Evolutionary conservation across 148 eudicot genomes (phyloP).

Genomic region (Dysphania ambrosioides): DNA sequence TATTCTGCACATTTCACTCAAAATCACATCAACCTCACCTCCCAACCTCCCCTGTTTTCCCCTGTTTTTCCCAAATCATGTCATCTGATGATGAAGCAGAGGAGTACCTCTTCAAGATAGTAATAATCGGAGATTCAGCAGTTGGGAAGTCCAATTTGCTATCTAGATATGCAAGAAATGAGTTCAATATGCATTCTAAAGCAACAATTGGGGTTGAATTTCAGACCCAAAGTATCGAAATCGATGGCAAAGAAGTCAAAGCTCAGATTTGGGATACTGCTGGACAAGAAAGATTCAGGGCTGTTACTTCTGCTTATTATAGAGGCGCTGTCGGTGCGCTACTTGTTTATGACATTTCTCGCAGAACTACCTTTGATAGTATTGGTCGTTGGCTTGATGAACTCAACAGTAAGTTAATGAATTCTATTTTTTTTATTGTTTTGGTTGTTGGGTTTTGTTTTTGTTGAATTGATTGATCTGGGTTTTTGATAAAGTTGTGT

Average conservation of each 20-base stretch:
- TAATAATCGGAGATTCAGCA: conserved; percentile 62
- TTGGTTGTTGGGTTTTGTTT: not conserved
- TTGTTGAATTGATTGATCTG: conserved; percentile 11
- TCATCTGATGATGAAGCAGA: conserved; percentile 64
- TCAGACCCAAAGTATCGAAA: conserved; percentile 55
- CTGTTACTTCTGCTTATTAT: conserved; percentile 72
- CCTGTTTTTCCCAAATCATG: conserved; percentile 17
- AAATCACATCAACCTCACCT: not conserved
- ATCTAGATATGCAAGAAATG: conserved; percentile 52
- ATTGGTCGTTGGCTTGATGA: conserved; percentile 58
- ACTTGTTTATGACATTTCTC: conserved; percentile 53
- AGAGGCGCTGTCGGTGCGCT: conserved; percentile 75
- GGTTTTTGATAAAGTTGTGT: conserved; percentile 14
- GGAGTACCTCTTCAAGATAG: conserved; percentile 64
- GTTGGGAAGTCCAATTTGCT: conserved; percentile 60
- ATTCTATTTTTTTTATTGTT: not conserved
- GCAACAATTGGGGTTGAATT: conserved; percentile 67
- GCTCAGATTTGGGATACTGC: conserved; percentile 84
- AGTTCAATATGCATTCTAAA: conserved; percentile 54
- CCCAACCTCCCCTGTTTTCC: too few relatives aligned
- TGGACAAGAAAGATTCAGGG: conserved; percentile 63
- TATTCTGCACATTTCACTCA: not conserved
- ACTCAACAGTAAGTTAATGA: conserved; percentile 44
- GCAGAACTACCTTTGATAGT: conserved; percentile 55
- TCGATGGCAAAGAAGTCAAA: conserved; percentile 57